Evolutionary conservation across 805 yeast species (phyloP).

Genomic region (Zygoascus biomembranicola): DNA sequence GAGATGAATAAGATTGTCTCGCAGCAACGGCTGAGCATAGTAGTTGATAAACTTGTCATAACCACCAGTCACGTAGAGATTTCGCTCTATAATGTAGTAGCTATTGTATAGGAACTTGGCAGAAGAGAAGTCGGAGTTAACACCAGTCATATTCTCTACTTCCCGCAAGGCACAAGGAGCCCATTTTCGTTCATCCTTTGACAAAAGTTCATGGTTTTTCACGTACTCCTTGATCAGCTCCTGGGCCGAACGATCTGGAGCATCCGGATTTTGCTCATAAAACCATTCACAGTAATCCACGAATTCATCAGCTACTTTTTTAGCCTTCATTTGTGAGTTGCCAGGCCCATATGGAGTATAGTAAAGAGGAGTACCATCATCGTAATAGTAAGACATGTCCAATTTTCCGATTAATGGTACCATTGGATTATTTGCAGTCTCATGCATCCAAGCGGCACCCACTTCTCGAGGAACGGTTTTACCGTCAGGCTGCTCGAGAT

Average conservation of each 20-base stretch:
- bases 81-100: slow-evolving; percentile 15
- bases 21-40: slow-evolving; percentile 12
- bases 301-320: slow-evolving; percentile 20
- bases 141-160: slow-evolving; percentile 15
- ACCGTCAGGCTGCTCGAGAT: slow-evolving; percentile 17
- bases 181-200: slow-evolving; percentile 16
- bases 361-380: slow-evolving; percentile 17
- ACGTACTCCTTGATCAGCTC: slow-evolving; percentile 19
- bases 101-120: slow-evolving; percentile 9
- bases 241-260: slow-evolving; percentile 18
- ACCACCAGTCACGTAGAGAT: slow-evolving; percentile 18
- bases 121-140: slow-evolving; percentile 13
- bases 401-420: slow-evolving; percentile 31
- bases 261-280: slow-evolving; percentile 15
- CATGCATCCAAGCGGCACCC: slow-evolving; percentile 88
- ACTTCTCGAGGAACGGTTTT: slow-evolving; percentile 38
- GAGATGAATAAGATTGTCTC: slow-evolving; percentile 12
- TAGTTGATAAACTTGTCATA: slow-evolving; percentile 15
- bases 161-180: slow-evolving; percentile 19
- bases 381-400: slow-evolving; percentile 16
- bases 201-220: slow-evolving; percentile 11
- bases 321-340: slow-evolving; percentile 17
- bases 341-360: slow-evolving; percentile 18
- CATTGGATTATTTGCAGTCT: slow-evolving; percentile 54
- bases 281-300: slow-evolving; percentile 19